These are phyloP conservation scores for Abortiporus biennis DNA, from an alignment of 1,284 basidiomycete genomes.

Conservation along the genomic window DNA sequence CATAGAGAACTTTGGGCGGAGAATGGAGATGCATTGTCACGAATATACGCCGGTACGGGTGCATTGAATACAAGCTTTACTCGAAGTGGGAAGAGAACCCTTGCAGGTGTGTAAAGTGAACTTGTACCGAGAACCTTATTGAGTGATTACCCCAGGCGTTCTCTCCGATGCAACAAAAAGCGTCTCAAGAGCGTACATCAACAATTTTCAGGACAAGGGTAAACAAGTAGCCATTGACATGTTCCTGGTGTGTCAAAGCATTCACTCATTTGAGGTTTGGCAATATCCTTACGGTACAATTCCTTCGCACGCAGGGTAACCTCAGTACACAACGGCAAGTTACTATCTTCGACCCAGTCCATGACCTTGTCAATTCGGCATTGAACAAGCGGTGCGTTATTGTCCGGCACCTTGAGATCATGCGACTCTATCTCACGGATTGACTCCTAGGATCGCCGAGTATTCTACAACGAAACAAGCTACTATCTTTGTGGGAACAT, in stretches of 20 bases:
- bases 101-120: conserved; percentile 63
- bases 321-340: conserved; percentile 85
- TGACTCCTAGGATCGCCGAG: conserved; percentile 36
- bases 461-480: conserved; percentile 80
- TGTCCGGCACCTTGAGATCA: neutral
- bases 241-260: conserved; percentile 63
- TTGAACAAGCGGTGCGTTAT: conserved; percentile 55
- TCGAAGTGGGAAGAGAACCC: conserved; percentile 87
- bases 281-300: neutral
- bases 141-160: conserved; percentile 45
- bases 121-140: too few species aligned
- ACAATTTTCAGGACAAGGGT: conserved; percentile 94
- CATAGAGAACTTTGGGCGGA: conserved; percentile 97
- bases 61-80: conserved; percentile 96
- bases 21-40: conserved; percentile 85
- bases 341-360: conserved; percentile 90
- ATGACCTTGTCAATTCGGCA: conserved; percentile 76
- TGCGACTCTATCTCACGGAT: conserved; percentile 1
- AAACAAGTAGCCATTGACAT: conserved; percentile 96
- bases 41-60: conserved; percentile 96
- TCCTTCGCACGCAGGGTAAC: conserved; percentile 64
- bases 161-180: conserved; percentile 97
- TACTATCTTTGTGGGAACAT: conserved; percentile 84
- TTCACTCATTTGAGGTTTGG: neutral
- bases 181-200: conserved; percentile 92